Evolutionary conservation across 2,329 filamentous ascomycete genomes (phyloP).

Genomic region (Graphilbum fragrans): DNA sequence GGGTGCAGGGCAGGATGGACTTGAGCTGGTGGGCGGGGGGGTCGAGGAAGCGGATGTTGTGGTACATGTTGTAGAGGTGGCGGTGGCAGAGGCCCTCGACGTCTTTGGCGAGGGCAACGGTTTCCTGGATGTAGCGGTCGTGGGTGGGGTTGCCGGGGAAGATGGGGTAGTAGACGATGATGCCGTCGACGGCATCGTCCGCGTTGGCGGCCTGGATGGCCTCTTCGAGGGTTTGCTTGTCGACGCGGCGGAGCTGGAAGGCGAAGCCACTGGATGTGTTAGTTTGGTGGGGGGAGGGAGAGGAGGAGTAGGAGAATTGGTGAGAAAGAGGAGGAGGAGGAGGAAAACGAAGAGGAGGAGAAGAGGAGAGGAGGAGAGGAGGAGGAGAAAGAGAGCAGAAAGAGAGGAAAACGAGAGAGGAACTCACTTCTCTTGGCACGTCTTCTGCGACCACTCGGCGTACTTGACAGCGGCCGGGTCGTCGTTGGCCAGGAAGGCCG

Average conservation of each 20-base stretch:
- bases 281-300: neutral
- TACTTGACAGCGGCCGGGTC: slow-evolving; percentile 90
- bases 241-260: slow-evolving; percentile 73
- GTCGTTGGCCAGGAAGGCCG: slow-evolving; percentile 83
- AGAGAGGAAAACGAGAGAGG: neutral
- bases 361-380: neutral
- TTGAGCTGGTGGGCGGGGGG: slow-evolving; percentile 65
- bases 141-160: slow-evolving; percentile 69
- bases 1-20: slow-evolving; percentile 89
- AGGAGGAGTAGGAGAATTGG: neutral
- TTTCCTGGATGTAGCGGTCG: slow-evolving; percentile 92
- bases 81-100: slow-evolving; percentile 90
- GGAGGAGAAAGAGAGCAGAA: neutral
- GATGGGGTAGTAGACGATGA: slow-evolving; percentile 98
- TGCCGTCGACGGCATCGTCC: slow-evolving; percentile 66
- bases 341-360: neutral
- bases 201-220: slow-evolving; percentile 75
- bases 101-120: slow-evolving; percentile 81
- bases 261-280: slow-evolving; percentile 62
- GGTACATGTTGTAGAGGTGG: slow-evolving; percentile 99
- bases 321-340: neutral
- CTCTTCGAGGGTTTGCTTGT: slow-evolving; percentile 84
- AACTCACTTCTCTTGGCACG: slow-evolving; percentile 85
- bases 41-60: slow-evolving; percentile 93
- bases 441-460: slow-evolving; percentile 95